A percentile compares a stretch with the other conserved stretches of the same genome.
These are phyloP conservation scores for Aspergillus sp. DNA, from an alignment of 2,329 filamentous ascomycete genomes.

Conservation along the genomic window DNA sequence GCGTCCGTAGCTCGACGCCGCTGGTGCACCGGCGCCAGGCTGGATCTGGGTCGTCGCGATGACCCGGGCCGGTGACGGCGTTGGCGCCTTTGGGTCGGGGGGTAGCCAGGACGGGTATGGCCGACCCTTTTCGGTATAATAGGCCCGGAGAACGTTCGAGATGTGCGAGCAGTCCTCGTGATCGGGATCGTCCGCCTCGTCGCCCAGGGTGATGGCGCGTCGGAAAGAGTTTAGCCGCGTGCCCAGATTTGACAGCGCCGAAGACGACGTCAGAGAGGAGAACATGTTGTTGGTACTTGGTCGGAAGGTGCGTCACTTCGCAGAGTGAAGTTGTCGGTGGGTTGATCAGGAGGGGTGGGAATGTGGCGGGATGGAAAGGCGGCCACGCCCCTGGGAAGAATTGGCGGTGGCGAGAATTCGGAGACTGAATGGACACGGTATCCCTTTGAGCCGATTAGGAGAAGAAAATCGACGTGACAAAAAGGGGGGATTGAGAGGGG, in stretches of 20 bases:
- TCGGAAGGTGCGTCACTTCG: conserved; percentile 50
- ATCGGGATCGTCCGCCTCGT: conserved; percentile 45
- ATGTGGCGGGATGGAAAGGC: not conserved
- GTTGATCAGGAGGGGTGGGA: conserved; percentile 1
- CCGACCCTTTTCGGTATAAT: conserved; percentile 86
- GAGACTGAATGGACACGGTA: conserved; percentile 5
- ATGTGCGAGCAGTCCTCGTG: conserved; percentile 87
- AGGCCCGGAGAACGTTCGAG: conserved; percentile 85
- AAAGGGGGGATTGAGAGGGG: not conserved
- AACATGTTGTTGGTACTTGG: conserved; percentile 64
- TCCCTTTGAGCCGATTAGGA: not conserved
- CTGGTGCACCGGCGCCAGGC: conserved; percentile 31
- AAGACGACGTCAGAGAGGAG: conserved; percentile 58
- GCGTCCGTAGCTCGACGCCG: conserved; percentile 28
- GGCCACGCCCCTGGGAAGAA: not conserved
- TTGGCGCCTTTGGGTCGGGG: conserved; percentile 76
- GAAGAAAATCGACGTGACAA: not conserved
- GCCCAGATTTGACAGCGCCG: conserved; percentile 54
- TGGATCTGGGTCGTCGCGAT: conserved; percentile 56
- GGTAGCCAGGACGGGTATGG: conserved; percentile 84
- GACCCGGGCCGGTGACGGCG: conserved; percentile 48
- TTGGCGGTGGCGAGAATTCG: not conserved
- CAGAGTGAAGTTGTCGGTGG: conserved; percentile 1
- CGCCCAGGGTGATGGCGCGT: conserved; percentile 43
- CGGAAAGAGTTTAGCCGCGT: conserved; percentile 59